A percentile compares a stretch with the other conserved stretches of the same genome.
Evolutionary conservation across 495 filamentous ascomycete genomes (phyloP).

Genomic region (Pyrenula aspistea): DNA sequence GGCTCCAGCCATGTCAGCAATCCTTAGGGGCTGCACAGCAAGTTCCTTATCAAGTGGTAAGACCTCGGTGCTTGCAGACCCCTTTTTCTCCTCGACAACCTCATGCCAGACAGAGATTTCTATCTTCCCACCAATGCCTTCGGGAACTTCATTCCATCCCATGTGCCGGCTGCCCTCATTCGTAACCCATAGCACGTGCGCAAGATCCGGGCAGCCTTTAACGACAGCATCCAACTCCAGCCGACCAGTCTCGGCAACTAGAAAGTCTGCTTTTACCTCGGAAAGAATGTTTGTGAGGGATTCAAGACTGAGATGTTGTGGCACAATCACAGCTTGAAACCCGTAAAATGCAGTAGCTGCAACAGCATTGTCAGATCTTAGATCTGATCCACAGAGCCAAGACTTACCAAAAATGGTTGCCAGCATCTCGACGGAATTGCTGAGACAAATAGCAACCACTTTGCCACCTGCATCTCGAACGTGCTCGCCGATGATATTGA

Average conservation of each 20-base stretch:
- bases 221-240: conserved; percentile 67
- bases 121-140: conserved; percentile 55
- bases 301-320: conserved; percentile 60
- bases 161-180: conserved; percentile 85
- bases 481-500: conserved; percentile 73
- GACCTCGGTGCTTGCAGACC: conserved; percentile 29
- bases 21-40: background rate
- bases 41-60: conserved; percentile 25
- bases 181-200: conserved; percentile 84
- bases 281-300: conserved; percentile 57
- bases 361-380: conserved; percentile 6
- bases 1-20: background rate
- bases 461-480: conserved; percentile 55
- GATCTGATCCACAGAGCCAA: conserved; percentile 1
- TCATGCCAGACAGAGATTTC: conserved; percentile 83
- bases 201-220: conserved; percentile 53
- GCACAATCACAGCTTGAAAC: conserved; percentile 68
- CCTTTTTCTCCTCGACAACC: conserved; percentile 52
- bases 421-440: conserved; percentile 85
- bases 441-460: conserved; percentile 79
- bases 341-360: conserved; percentile 70
- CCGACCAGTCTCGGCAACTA: conserved; percentile 79
- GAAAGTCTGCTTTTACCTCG: conserved; percentile 57
- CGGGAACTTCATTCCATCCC: conserved; percentile 76
- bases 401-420: conserved; percentile 51